Percentiles rank a stretch among this genome's conserved stretches.
Conservation (phyloP, 495 filamentous ascomycete species). For the Bombardia bombarda region DNA sequence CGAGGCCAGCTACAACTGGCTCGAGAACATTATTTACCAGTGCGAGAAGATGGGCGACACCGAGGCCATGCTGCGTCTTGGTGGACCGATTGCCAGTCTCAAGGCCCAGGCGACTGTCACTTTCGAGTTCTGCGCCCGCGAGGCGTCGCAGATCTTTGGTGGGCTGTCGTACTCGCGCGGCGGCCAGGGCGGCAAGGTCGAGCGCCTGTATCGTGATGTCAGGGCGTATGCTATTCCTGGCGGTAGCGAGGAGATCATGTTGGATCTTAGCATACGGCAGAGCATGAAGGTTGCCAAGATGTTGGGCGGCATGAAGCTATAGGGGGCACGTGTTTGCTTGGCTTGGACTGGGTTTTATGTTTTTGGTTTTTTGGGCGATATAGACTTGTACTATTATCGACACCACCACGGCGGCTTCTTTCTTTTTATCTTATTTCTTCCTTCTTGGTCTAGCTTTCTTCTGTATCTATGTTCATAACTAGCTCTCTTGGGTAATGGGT, state of each 20-base stretch:
- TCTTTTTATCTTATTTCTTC: too few relatives aligned
- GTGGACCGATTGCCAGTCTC: conserved; percentile 85
- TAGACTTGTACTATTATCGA: too few relatives aligned
- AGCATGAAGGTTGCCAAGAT: conserved; percentile 81
- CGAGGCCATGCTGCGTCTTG: conserved; percentile 92
- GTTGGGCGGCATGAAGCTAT: conserved; percentile 95
- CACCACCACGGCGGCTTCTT: too few relatives aligned
- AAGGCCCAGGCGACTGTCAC: conserved; percentile 90
- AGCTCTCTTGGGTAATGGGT: too few relatives aligned
- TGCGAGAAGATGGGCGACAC: conserved; percentile 86
- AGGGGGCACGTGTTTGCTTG: too few relatives aligned
- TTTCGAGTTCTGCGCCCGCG: conserved; percentile 95
- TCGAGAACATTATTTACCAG: conserved; percentile 95
- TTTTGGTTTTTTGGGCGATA: too few relatives aligned
- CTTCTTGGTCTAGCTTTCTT: too few relatives aligned
- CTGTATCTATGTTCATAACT: too few relatives aligned
- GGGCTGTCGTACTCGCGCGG: conserved; percentile 88
- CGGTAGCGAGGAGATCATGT: conserved; percentile 97
- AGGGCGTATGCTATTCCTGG: conserved; percentile 95
- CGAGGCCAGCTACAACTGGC: conserved; percentile 91
- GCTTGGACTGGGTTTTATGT: too few relatives aligned
- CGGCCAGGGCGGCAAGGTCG: conserved; percentile 93
- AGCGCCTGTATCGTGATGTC: conserved; percentile 94
- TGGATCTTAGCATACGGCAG: conserved; percentile 93
- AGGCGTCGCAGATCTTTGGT: conserved; percentile 96